Conservation (phyloP, 768 basidiomycete genomes). For the Piloderma croceum region DNA sequence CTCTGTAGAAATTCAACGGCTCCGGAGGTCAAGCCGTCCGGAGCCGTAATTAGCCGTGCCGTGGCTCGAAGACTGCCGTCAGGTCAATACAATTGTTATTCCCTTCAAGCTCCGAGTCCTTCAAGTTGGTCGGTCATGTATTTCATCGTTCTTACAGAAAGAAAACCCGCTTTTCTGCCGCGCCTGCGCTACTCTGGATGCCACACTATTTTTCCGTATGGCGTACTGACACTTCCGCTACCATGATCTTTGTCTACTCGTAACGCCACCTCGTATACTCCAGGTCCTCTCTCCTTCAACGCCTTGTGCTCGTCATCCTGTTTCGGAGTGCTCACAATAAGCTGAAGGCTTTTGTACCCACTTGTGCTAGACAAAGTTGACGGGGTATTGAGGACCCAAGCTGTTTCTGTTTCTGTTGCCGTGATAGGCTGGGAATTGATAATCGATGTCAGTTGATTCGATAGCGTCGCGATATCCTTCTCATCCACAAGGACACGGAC, state of each 20-base stretch:
- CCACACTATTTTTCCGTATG: slow-evolving; percentile 50
- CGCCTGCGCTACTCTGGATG: too few species aligned
- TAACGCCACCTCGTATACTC: slow-evolving; percentile 54
- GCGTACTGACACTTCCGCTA: slow-evolving; percentile 33
- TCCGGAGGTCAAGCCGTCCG: too few species aligned
- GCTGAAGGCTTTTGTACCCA: slow-evolving; percentile 6
- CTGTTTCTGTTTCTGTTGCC: slow-evolving; percentile 17
- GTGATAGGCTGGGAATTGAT: slow-evolving; percentile 36
- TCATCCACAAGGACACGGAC: slow-evolving; percentile 38
- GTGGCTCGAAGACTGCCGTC: too few species aligned
- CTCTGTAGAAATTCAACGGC: too few species aligned
- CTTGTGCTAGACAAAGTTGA: slow-evolving; percentile 16
- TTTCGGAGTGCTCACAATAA: slow-evolving; percentile 34
- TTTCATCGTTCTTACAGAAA: too few species aligned
- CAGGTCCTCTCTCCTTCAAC: slow-evolving; percentile 23
- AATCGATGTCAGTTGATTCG: slow-evolving; percentile 42
- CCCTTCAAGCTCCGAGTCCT: too few species aligned
- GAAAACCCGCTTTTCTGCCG: too few species aligned
- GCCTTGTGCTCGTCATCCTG: slow-evolving; percentile 32
- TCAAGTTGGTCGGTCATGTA: too few species aligned
- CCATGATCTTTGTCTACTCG: slow-evolving; percentile 27
- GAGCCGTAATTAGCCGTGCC: too few species aligned
- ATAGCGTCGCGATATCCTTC: slow-evolving; percentile 24
- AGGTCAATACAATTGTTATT: too few species aligned
- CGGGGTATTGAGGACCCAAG: slow-evolving; percentile 42